phyloP scores from a whole-genome alignment of 371 early-diverging fungal species.

The Mucor plumbeus region DNA sequence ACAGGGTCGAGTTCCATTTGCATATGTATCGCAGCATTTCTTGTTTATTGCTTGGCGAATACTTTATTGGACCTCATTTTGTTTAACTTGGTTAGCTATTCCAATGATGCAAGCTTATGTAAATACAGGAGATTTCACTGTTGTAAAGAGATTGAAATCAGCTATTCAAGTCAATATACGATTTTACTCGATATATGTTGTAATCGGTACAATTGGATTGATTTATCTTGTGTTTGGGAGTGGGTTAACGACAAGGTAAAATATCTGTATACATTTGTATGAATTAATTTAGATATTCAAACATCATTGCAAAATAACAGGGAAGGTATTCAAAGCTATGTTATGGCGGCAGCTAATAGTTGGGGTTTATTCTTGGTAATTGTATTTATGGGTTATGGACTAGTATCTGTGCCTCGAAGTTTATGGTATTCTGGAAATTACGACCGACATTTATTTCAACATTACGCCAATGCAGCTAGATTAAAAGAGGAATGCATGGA shows the following conservation, averaged over 20 bases:
- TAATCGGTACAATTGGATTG: conserved; percentile 67
- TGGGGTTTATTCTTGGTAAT: conserved; percentile 91
- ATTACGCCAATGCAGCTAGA: conserved; percentile 71
- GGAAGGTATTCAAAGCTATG: conserved; percentile 73
- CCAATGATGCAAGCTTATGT: conserved; percentile 88
- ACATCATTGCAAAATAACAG: conserved; percentile 32
- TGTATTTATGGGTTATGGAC: conserved; percentile 90
- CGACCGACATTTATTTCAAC: conserved; percentile 61
- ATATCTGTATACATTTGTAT: background rate
- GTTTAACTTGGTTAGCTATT: conserved; percentile 84
- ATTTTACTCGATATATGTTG: conserved; percentile 67
- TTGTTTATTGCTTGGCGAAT: conserved; percentile 82
- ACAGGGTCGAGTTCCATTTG: conserved; percentile 75
- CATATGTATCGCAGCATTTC: conserved; percentile 73
- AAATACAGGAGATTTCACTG: conserved; percentile 83
- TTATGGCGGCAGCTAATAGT: conserved; percentile 93
- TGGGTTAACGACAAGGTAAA: conserved; percentile 47
- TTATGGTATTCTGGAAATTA: conserved; percentile 80
- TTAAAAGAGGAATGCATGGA: conserved; percentile 80
- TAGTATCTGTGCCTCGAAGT: conserved; percentile 86
- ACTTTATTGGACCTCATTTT: conserved; percentile 92
- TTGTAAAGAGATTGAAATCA: conserved; percentile 63
- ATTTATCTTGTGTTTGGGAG: conserved; percentile 74
- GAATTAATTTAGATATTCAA: background rate
- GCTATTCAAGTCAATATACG: conserved; percentile 81